Conservation (phyloP, 495 filamentous ascomycete species). For the Penicillium lividum region DNA sequence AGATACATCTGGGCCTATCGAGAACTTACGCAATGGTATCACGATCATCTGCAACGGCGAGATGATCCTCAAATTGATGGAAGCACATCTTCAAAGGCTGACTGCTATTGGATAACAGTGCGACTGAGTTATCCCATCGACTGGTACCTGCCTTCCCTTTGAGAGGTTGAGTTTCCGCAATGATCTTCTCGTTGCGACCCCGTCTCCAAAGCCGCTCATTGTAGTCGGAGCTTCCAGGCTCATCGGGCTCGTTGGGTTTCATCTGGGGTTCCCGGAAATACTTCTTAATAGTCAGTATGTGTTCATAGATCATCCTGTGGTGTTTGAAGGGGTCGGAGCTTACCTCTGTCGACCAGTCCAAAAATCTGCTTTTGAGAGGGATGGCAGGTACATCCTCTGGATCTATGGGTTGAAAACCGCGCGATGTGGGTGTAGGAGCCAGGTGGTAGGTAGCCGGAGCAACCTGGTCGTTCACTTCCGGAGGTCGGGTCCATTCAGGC, state of each 20-base stretch:
- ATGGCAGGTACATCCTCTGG: constrained; percentile 57
- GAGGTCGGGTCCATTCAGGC: constrained; percentile 71
- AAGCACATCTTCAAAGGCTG: constrained; percentile 92
- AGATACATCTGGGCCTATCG: neutral
- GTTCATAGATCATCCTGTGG: constrained; percentile 3
- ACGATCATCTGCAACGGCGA: constrained; percentile 90
- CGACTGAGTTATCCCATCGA: constrained; percentile 76
- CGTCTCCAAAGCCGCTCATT: constrained; percentile 93
- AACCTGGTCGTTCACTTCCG: constrained; percentile 75
- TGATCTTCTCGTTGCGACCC: constrained; percentile 87
- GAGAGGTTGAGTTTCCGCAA: constrained; percentile 86
- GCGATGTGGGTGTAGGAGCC: constrained; percentile 72
- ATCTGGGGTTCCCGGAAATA: constrained; percentile 99
- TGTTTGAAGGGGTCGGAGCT: constrained; percentile 22
- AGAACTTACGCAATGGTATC: constrained; percentile 70
- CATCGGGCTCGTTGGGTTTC: constrained; percentile 92
- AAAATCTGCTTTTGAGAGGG: constrained; percentile 78
- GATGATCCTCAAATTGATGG: constrained; percentile 95
- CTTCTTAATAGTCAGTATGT: constrained; percentile 42
- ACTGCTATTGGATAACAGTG: constrained; percentile 79
- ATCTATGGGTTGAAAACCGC: constrained; percentile 65
- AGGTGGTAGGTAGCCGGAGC: constrained; percentile 71
- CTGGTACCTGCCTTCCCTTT: constrained; percentile 82
- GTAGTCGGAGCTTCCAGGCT: constrained; percentile 96
- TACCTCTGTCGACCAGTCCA: constrained; percentile 93